Base-by-base conservation (phyloP, 1,284 basidiomycete species). In the Caloboletus inedulis region DNA sequence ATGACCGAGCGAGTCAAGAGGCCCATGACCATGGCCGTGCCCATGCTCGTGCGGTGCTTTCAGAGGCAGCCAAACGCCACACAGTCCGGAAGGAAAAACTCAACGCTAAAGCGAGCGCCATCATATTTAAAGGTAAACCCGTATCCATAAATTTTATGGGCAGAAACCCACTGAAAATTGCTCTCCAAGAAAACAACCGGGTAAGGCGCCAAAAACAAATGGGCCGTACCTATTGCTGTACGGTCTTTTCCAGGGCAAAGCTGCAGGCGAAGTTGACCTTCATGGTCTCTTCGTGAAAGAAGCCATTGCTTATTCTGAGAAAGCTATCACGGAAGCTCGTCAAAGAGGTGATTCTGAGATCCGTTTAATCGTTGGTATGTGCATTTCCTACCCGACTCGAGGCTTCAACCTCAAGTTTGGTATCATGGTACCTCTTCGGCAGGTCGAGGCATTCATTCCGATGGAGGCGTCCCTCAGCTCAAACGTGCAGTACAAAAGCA, bases 241-340 rank as follows among this genome's bases (percentile, higher is more conserved):
- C 31, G 23, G 3, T 42, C 9, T n/a, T 39, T 43, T 48, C 16
- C 58, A 87, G 84, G 79, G 85, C 52, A 86, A 81, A 44, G 71
- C 77, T 43, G 75, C 77, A 4, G 83, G 84, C 3, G 85, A 91
- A 63, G 76, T 96, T 45, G 94, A 98, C 70, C 76, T 98, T 45
- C 92, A 95, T 66, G 90, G 92, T 7, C 77, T 98, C 7, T 95
- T 88, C 69, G 92, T 95, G 39, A 89, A 92, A 62, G 96, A 99
- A 71, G 89, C 91, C 14, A 83, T 94, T 46, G 70, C 76, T 43
- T 78, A 78, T 53, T 83, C 87, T 0, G 86, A 93, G 59, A 62
- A 73, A 36, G 85, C 88, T 4, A 81, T 96, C 34, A 64, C 80
- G 53, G 71, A 81, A 30, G 91, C 86, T 3, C 85, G 85, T 58